Base-by-base conservation (phyloP, 2,329 filamentous ascomycete genomes). In the Penicillium brasilianum region DNA sequence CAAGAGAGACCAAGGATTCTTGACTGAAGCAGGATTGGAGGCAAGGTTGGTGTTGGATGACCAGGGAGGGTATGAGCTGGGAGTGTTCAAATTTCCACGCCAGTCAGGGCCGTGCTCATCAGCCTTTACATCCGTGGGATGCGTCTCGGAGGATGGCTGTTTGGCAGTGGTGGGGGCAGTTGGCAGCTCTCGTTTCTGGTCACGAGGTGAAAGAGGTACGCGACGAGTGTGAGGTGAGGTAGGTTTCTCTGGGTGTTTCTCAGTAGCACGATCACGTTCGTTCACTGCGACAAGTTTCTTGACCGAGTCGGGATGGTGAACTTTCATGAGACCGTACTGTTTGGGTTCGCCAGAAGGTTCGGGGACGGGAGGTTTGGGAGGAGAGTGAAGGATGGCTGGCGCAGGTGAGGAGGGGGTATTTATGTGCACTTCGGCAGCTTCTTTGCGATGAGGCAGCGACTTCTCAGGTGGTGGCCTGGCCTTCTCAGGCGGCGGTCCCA, bases 291-390 rank as follows among this genome's bases (percentile, higher is more conserved):
- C 72, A 44, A 80, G 66, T 67, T 78, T 81, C 68, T 80, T 81
- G 30, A 85, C 81, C 6, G 82, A 76, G 59, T 86, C 83, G 30
- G 84, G 79, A 66, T 84, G 83, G 69, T 87, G 84, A 10, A 87
- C 82, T 72, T 86, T 87, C 81, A 87, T 87, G 82, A 87, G 82
- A 46, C 85, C 85, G 72, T 86, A 87, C 68, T 87, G 85, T 60
- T 84, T 84, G 25, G 85, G 81, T 63, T 83, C 84, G 34, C 84
- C 84, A 57, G 81, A 83, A 14, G 84, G 82, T 58, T 84, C 82
- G 8, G 84, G 84, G 28, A 86, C 81, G 37, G 84, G 85, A 39
- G 84, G 84, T 66, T 87, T 87, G 1, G 85, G 84, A 36, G 84
- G 84, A n/a, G 83, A 83, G 34, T 79, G 77, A 58, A 79, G 75